Evolutionary conservation across 2,329 filamentous ascomycete species (phyloP).

Genomic region (Monosporascus ibericus): DNA sequence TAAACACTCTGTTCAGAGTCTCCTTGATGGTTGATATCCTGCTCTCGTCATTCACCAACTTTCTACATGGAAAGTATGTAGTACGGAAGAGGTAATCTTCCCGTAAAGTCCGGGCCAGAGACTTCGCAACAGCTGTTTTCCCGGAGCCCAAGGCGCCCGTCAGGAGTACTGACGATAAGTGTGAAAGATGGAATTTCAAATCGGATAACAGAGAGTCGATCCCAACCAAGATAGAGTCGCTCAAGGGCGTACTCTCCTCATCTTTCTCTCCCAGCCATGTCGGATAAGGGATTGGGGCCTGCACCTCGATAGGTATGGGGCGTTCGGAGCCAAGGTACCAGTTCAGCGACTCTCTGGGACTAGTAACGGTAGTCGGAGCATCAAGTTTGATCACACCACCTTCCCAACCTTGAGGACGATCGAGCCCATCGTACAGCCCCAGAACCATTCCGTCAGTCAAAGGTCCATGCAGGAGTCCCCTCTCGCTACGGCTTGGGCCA

Average conservation of each 20-base stretch:
- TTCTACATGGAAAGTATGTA: conserved; percentile 80
- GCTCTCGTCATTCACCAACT: conserved; percentile 84
- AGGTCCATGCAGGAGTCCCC: conserved; percentile 71
- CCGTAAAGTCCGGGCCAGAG: conserved; percentile 68
- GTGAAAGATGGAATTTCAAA: conserved; percentile 68
- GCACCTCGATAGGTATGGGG: conserved; percentile 68
- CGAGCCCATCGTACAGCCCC: conserved; percentile 48
- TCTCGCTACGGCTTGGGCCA: conserved; percentile 42
- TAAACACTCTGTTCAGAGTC: conserved; percentile 75
- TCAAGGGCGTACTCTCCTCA: conserved; percentile 50
- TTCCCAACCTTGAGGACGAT: conserved; percentile 60
- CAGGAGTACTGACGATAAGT: conserved; percentile 82
- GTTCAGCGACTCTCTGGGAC: conserved; percentile 39
- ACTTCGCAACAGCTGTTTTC: conserved; percentile 75
- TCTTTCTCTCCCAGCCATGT: conserved; percentile 42
- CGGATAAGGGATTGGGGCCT: conserved; percentile 64
- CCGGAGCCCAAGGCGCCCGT: conserved; percentile 87
- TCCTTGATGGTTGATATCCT: conserved; percentile 88
- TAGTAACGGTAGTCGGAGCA: conserved; percentile 35
- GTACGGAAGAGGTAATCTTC: conserved; percentile 72
- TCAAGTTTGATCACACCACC: conserved; percentile 82
- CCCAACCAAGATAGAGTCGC: conserved; percentile 65
- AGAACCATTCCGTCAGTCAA: conserved; percentile 85
- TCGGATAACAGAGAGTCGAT: conserved; percentile 73
- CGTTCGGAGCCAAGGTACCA: conserved; percentile 79